These are phyloP conservation scores for Anacardium occidentale DNA, from an alignment of 345 rosid species.

Conservation along the genomic window DNA sequence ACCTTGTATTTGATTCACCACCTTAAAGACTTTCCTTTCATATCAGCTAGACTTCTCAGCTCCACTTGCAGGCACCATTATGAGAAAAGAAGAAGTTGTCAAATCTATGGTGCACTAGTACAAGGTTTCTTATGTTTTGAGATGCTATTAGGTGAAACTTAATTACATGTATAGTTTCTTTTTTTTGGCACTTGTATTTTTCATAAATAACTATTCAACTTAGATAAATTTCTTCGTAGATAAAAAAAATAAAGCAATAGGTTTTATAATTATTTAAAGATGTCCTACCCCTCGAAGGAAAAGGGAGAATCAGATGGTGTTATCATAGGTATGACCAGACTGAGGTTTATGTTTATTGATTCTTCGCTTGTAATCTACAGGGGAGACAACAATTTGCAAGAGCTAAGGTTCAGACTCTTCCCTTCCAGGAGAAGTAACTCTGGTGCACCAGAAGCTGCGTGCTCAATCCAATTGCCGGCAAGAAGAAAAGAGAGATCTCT, in stretches of 20 bases:
- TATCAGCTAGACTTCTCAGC: too few species aligned
- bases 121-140: background rate
- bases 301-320: constrained; percentile 1
- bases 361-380: constrained; percentile 28
- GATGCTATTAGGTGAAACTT: background rate
- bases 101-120: background rate
- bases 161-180: background rate
- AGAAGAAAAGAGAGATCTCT: constrained; percentile 42
- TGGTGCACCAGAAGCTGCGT: constrained; percentile 18
- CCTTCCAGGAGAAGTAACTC: constrained; percentile 21
- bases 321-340: background rate
- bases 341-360: background rate
- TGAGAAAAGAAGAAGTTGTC: background rate
- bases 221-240: background rate
- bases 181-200: background rate
- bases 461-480: constrained; percentile 11
- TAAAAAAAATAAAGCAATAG: background rate
- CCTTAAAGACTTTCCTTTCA: too few species aligned
- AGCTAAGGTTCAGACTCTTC: constrained; percentile 39
- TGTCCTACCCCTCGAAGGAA: background rate
- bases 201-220: background rate
- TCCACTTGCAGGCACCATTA: too few species aligned
- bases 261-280: background rate
- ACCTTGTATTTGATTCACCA: too few species aligned
- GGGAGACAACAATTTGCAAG: constrained; percentile 43